Evolutionary conservation across 2,329 filamentous ascomycete species (phyloP), one percentile per base, ranked within the genome.

Genomic region (Aspergillus glaucus): DNA sequence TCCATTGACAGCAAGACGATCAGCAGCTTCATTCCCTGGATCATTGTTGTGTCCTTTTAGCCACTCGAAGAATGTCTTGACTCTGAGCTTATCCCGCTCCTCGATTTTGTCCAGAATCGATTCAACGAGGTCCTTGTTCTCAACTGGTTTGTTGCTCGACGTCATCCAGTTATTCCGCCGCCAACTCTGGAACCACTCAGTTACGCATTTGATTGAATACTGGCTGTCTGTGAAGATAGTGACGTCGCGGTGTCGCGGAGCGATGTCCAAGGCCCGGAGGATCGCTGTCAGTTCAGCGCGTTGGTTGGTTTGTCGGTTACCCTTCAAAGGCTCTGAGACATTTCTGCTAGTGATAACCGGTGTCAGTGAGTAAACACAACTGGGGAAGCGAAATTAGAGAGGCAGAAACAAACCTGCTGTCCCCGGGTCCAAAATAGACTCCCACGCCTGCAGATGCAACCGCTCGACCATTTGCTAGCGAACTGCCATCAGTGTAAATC

Each of bases 271-370:
- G 0, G 91, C 91, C 49, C 91, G 86, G 26, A 88, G 75, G 54
- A 97, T 86, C 6, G 90, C 93, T 21, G 87, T 91, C 50, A 98
- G 76, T 72, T 98, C 93, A n/a, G 92, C 93, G 3, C 93, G 87
- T 67, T 97, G 89, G 65, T 98, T 98, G 1, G 93, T 97, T 70
- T 97, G 93, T 8, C 78, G 76, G 14, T 78, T 75, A 45, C 89
- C 89, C 45, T 77, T 70, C 2, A 96, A 79, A 3, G 84, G 82
- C 68, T 94, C 90, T 10, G 87, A 88, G 21, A 95, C 70, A 60
- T 87, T 87, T 57, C 81, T 84, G 60, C 67, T 64, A 46, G 58
- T 53, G 53, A 46, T 45, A 52, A 26, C 24, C 9, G 46, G 55
- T 36, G 52, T 67, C 46, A 65, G 62, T 61, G 49, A 54, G 50